These are phyloP conservation scores for Mycena floridula DNA, from an alignment of 768 basidiomycete genomes.

Conservation along the genomic window DNA sequence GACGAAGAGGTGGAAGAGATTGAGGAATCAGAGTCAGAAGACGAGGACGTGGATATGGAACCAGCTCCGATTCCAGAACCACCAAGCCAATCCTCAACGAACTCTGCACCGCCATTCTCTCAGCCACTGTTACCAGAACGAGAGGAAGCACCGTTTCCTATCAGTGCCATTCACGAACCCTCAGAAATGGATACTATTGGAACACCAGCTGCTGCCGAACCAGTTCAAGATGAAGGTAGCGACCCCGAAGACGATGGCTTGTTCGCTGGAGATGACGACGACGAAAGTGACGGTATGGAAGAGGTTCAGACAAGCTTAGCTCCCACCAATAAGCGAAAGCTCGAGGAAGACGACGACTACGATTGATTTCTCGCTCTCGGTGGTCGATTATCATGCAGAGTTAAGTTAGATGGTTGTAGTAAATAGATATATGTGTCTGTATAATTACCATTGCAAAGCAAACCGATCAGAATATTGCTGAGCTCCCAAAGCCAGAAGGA, in stretches of 20 bases:
- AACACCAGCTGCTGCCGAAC: slow-evolving; percentile 30
- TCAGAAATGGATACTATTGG: slow-evolving; percentile 66
- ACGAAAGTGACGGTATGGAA: slow-evolving; percentile 80
- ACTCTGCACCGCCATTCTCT: slow-evolving; percentile 14
- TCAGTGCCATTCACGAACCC: slow-evolving; percentile 58
- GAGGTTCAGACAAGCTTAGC: slow-evolving; percentile 54
- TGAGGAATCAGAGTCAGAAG: slow-evolving; percentile 66
- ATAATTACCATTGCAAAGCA: no score
- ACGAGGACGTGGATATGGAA: slow-evolving; percentile 68
- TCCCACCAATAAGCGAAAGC: slow-evolving; percentile 59
- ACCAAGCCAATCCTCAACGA: slow-evolving; percentile 16
- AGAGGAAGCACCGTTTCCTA: slow-evolving; percentile 48
- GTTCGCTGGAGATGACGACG: slow-evolving; percentile 70
- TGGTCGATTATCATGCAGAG: background rate
- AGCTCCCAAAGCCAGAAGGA: slow-evolving; percentile 36
- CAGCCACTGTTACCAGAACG: slow-evolving; percentile 13
- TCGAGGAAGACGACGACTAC: slow-evolving; percentile 86
- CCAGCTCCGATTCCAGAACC: slow-evolving; percentile 44
- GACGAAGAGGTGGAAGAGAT: slow-evolving; percentile 82
- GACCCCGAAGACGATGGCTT: slow-evolving; percentile 72
- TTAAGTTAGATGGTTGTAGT: background rate
- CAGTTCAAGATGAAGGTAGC: slow-evolving; percentile 54
- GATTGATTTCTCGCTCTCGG: no score
- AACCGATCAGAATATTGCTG: slow-evolving; percentile 13
- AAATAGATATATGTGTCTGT: background rate